Evolutionary conservation across 495 filamentous ascomycete genomes (phyloP).

Genomic region (Penicillium paxilli): DNA sequence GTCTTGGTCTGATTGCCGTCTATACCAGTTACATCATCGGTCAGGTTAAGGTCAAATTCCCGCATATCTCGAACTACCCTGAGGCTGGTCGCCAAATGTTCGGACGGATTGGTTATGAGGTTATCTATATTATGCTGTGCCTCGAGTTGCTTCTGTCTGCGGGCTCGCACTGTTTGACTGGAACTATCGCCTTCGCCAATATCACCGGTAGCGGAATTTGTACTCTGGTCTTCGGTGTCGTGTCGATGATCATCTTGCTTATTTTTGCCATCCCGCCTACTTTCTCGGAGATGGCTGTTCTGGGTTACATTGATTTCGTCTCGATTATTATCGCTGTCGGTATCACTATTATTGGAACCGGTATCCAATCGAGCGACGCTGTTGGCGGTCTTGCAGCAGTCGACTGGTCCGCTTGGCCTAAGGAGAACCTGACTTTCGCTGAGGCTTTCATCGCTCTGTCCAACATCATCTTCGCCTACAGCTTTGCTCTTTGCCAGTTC

Average conservation of each 20-base stretch:
- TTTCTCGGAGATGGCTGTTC: conserved; percentile 52
- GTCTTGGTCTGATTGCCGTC: conserved; percentile 60
- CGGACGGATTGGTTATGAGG: conserved; percentile 49
- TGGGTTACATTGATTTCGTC: conserved; percentile 57
- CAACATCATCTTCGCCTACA: conserved; percentile 66
- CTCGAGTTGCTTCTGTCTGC: conserved; percentile 64
- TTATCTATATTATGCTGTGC: conserved; percentile 55
- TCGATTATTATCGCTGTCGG: conserved; percentile 63
- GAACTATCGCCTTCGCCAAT: conserved; percentile 62
- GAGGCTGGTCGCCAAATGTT: conserved; percentile 58
- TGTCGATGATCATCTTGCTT: conserved; percentile 59
- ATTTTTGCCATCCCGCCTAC: conserved; percentile 56
- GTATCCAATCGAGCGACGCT: conserved; percentile 35
- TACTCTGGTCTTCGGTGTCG: conserved; percentile 57
- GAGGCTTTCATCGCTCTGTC: conserved; percentile 54
- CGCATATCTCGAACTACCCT: conserved; percentile 61
- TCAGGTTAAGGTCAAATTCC: conserved; percentile 63
- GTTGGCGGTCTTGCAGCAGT: conserved; percentile 30
- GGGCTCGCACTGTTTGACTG: conserved; percentile 66
- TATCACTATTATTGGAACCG: conserved; percentile 63
- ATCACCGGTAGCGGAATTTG: conserved; percentile 58
- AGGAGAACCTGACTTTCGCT: conserved; percentile 20
- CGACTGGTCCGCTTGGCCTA: conserved; percentile 30
- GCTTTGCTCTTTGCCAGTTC: conserved; percentile 63
- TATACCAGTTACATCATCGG: conserved; percentile 70